Evolutionary conservation across 352 stramenopile species (phyloP).

Genomic region (Sclerospora graminicola): DNA sequence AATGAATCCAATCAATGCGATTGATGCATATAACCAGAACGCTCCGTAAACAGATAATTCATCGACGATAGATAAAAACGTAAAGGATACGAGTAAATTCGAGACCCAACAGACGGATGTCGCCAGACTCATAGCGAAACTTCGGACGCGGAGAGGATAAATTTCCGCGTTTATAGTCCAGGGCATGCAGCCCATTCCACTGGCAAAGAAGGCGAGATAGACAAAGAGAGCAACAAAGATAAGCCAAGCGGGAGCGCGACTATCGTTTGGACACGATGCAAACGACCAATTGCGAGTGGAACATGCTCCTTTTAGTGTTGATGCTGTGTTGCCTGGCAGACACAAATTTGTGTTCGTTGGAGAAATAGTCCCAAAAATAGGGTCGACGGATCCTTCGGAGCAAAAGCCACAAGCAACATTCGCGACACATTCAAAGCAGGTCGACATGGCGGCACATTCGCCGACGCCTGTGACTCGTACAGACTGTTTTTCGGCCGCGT

Average conservation of each 20-base stretch:
- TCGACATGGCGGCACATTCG: conserved; percentile 28
- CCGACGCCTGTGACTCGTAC: conserved; percentile 11
- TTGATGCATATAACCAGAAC: conserved; percentile 87
- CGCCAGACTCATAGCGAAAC: conserved; percentile 78
- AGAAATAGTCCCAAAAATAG: conserved; percentile 3
- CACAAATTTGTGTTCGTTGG: conserved; percentile 11
- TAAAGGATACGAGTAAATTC: conserved; percentile 89
- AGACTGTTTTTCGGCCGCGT: conserved; percentile 18
- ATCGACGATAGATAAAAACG: conserved; percentile 86
- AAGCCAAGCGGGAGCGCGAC: conserved; percentile 21
- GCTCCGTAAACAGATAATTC: conserved; percentile 42
- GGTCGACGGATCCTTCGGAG: conserved; percentile 7
- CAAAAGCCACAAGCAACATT: conserved; percentile 41
- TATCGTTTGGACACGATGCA: conserved; percentile 36
- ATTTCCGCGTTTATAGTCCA: conserved; percentile 96
- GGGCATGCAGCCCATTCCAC: conserved; percentile 82
- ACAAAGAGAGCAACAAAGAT: conserved; percentile 61
- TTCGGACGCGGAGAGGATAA: conserved; percentile 86
- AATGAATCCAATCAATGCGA: conserved; percentile 59
- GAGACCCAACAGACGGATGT: conserved; percentile 90
- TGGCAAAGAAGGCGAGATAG: conserved; percentile 67
- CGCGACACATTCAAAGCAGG: conserved; percentile 63
- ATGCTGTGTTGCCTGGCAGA: conserved; percentile 12
- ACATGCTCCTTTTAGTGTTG: conserved; percentile 11
- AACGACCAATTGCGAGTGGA: conserved; percentile 27